Percentiles rank a stretch among this genome's conserved stretches.
These are phyloP conservation scores for Lentinula edodes DNA, from an alignment of 768 basidiomycete species.

Conservation along the genomic window DNA sequence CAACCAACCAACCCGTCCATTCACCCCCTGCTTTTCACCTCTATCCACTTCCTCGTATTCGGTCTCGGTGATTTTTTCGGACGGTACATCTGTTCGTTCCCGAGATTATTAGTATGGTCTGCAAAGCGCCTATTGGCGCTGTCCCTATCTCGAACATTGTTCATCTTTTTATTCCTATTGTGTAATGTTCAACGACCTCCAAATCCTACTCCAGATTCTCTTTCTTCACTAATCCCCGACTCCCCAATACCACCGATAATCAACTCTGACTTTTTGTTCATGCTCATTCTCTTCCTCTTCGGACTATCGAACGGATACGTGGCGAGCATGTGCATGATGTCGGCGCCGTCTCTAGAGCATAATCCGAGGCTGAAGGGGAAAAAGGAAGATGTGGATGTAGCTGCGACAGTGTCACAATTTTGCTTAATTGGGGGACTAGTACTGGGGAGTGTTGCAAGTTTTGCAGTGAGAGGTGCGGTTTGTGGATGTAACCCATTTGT, in stretches of 20 bases:
- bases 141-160: slow-evolving; percentile 68
- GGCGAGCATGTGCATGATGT: slow-evolving; percentile 74
- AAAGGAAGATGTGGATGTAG: slow-evolving; percentile 77
- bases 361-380: slow-evolving; percentile 67
- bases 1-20: slow-evolving; percentile 54
- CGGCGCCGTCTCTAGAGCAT: slow-evolving; percentile 74
- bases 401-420: slow-evolving; percentile 78
- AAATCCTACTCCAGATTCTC: slow-evolving; percentile 5
- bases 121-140: slow-evolving; percentile 54
- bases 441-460: slow-evolving; percentile 74
- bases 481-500: slow-evolving; percentile 75
- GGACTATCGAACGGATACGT: slow-evolving; percentile 82
- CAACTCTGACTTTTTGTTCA: slow-evolving; percentile 71
- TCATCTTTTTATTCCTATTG: slow-evolving; percentile 83
- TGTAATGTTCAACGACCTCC: slow-evolving; percentile 70
- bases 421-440: slow-evolving; percentile 72
- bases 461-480: slow-evolving; percentile 65
- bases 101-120: slow-evolving; percentile 63
- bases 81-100: slow-evolving; percentile 63
- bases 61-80: slow-evolving; percentile 70
- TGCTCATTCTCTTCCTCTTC: slow-evolving; percentile 66
- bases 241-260: slow-evolving; percentile 43
- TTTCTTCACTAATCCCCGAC: slow-evolving; percentile 7
- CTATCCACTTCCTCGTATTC: slow-evolving; percentile 73
- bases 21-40: slow-evolving; percentile 80